Evolutionary conservation across 1,284 basidiomycete genomes (phyloP).

Genomic region (Ceratobasidium sp.): DNA sequence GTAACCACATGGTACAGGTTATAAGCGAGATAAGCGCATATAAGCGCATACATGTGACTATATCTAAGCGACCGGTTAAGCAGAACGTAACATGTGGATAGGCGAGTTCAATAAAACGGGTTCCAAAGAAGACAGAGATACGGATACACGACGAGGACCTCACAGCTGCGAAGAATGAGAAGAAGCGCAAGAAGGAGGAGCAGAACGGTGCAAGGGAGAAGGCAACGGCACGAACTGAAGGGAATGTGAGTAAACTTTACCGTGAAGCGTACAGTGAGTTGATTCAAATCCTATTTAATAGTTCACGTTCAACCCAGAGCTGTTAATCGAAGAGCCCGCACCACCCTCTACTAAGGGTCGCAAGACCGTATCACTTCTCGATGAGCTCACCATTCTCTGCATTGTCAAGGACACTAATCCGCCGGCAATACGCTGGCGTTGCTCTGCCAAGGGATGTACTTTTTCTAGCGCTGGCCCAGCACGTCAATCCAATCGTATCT

Average conservation of each 20-base stretch:
- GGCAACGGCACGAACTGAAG: neutral
- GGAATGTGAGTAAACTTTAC: neutral
- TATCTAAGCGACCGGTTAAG: no score
- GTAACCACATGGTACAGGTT: no score
- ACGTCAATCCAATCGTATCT: neutral
- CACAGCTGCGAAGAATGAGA: neutral
- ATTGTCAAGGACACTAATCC: neutral
- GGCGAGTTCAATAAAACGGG: neutral
- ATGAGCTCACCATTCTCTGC: neutral
- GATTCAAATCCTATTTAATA: neutral
- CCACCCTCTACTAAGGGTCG: neutral
- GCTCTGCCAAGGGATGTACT: neutral
- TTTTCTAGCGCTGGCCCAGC: neutral
- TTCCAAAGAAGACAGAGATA: neutral
- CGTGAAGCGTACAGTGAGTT: no score
- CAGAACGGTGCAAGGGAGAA: neutral
- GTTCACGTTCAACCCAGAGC: conserved; percentile 9
- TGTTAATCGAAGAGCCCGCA: neutral
- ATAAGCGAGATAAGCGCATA: no score
- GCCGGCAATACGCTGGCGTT: neutral
- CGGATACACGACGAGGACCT: neutral
- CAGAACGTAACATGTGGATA: no score
- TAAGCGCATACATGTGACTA: no score
- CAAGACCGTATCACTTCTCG: neutral
- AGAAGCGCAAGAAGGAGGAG: neutral